Evolutionary conservation across 1,284 basidiomycete genomes (phyloP), one percentile per base, ranked within the genome.

Genomic region (Earliella scabrosa): DNA sequence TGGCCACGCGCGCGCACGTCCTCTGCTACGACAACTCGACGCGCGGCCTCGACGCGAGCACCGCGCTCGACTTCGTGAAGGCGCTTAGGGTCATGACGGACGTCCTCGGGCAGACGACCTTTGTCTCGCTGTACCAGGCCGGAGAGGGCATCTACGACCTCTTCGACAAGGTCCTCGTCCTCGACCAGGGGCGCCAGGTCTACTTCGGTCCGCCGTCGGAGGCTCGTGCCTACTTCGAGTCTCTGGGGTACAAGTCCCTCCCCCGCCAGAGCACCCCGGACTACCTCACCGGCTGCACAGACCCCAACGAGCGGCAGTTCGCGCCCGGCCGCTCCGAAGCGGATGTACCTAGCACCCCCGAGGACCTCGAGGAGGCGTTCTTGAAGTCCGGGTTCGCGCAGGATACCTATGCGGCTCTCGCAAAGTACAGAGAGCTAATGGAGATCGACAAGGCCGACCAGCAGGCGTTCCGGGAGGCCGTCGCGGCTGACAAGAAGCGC

Each of bases 251-350:
- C 76, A 81, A 85, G 41, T 41, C 83, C 6, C 81, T 88, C 36
- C 84, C 86, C 41, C 87, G 91, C 47, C 92, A 93, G 73, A 91
- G 86, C 29, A 81, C 80, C 8, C 76, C 81, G 11, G 95, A 93
- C 73, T 97, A 92, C 73, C 82, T 93, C 24, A 92, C 85, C 16
- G 87, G 87, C 2, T 89, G 87, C 70, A 90, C 92, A 11, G 92
- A 95, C 70, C 82, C 85, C 2, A 93, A 94, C 68, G 92, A 95
- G 76, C 88, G 93, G 43, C 90, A 90, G 67, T 94, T 93, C 70
- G 85, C 89, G 2, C 80, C 85, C 4, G 92, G 87, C 13, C 82
- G 82, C 38, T 84, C 86, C 31, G 80, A 77, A 2, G 61, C 64
- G 6, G 83, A 89, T 62, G 89, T 90, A 0, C 93, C 95, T 0